Percentiles rank a stretch among this genome's conserved stretches.
These are phyloP conservation scores for Botrytis byssoidea DNA, from an alignment of 2,329 filamentous ascomycete species.

Conservation along the genomic window DNA sequence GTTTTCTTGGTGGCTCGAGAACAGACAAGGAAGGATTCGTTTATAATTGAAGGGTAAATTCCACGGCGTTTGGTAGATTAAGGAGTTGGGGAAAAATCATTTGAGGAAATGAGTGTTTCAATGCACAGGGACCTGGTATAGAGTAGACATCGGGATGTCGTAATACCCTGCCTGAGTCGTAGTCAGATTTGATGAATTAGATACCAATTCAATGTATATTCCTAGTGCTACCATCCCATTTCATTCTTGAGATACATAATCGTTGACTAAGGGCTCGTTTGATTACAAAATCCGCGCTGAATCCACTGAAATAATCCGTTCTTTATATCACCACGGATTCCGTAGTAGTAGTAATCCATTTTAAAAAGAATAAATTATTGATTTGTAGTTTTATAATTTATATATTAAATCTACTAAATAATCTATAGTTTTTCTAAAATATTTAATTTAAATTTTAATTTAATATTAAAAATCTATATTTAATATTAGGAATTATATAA, in stretches of 20 bases:
- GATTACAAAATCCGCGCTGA: too few relatives aligned
- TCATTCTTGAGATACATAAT: neutral
- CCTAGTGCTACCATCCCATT: neutral
- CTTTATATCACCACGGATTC: too few relatives aligned
- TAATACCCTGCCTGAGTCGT: neutral
- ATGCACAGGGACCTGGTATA: neutral
- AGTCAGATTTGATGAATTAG: neutral
- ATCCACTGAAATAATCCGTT: too few relatives aligned
- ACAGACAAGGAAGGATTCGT: neutral
- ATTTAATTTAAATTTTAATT: too few relatives aligned
- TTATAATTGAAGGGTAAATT: neutral
- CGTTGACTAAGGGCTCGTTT: too few relatives aligned
- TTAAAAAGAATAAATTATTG: too few relatives aligned
- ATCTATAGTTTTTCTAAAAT: too few relatives aligned
- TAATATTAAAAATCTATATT: too few relatives aligned
- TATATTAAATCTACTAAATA: too few relatives aligned
- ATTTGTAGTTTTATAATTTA: too few relatives aligned
- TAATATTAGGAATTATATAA: too few relatives aligned
- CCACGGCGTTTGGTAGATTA: neutral
- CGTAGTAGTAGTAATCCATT: too few relatives aligned
- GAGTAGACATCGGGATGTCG: neutral
- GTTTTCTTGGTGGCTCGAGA: neutral
- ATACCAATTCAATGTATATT: neutral
- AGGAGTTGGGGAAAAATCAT: neutral
- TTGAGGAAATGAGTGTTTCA: neutral